Base-by-base conservation (phyloP, 78 protist species). In the Dictyostelium firmibasis region DNA sequence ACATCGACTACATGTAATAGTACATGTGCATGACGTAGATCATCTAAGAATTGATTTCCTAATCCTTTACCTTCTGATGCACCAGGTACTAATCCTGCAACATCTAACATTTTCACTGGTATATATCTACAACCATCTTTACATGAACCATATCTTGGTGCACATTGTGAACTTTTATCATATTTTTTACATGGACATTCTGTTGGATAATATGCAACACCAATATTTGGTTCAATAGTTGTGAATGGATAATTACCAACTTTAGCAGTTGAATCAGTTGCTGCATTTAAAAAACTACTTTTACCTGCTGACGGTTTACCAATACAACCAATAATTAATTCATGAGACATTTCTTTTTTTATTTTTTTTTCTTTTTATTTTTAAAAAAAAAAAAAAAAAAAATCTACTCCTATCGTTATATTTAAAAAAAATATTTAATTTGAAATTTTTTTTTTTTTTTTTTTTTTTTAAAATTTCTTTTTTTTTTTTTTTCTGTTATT, bases 41-140 rank as follows among this genome's bases (percentile, higher is more conserved):
- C 98, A 83, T 97, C 93, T 16, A 98, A 83, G 62, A 98, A 98
- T 62, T 76, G 79, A 60, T 98, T 98, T 25, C 99, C 98, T 3
- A 86, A 25, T 13, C 98, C 96, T 77, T 57, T 29, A 9, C 98
- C 99, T 41, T 86, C 88, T 43, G 91, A 88, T 38, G 98, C 99
- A 10, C 99, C 99, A 0, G 98, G 99, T 23, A 98, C 98, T 11
- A 98, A 94, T 7, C 99, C 99, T 1, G 99, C 99, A 1, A 98
- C 98, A 81, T 98, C 99, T 10, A 81, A 70, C 85, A 98, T 62
- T 35, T 35, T 85, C 36, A 96, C 94, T 7, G 97, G 98, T 20
- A 96, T 44, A 74, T 9, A 86, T 23, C 98, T 85, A 6, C 20
- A 18, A 20, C 97, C 96, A 11, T 87, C 76, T 8, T 83, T 75